Evolutionary conservation across 2,329 filamentous ascomycete species (phyloP), one percentile per base, ranked within the genome.

Genomic region (Calonectria honghensis): DNA sequence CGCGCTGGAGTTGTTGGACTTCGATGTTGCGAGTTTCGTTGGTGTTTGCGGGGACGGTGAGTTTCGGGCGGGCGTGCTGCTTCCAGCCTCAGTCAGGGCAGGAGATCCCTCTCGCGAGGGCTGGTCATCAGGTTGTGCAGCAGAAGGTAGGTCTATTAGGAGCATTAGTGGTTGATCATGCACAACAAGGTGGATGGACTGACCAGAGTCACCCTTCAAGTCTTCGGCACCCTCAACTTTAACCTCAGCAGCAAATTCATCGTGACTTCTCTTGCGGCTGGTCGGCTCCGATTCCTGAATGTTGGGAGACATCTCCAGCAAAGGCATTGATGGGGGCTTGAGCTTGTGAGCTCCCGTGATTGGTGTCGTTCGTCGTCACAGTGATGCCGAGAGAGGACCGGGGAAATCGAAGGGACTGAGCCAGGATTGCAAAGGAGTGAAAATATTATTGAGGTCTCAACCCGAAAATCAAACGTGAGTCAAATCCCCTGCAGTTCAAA

Each of bases 241-340:
- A n/a, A 80, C 75, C 31, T 86, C 82, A 13, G 81, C 84, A 3
- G 85, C 77, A 74, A 85, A 90, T 39, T 89, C 87, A 51, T 88
- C 84, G 76, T 89, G 87, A 52, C 83, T 86, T 73, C 88, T 83
- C 81, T 91, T 90, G 67, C 86, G 84, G 63, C 83, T 82, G 35
- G 82, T 82, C 27, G 82, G 77, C 66, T 89, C 87, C 31, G 85
- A 82, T 79, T 89, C 87, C 80, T 87, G 85, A 37, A 89, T 84
- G 75, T 90, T 90, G 16, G 85, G 82, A 24, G 89, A 88, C 80
- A 89, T 84, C 68, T 86, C 84, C 57, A 86, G 82, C 32, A 91
- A 83, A 80, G 89, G 86, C 89, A 90, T 90, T 74, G 81, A 35
- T 45, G 52, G 24, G 24, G 35, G 5, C 31, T 20, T 57, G 70